Evolutionary conservation across 345 rosid genomes (phyloP).

Genomic region (Dipteronia sinensis): DNA sequence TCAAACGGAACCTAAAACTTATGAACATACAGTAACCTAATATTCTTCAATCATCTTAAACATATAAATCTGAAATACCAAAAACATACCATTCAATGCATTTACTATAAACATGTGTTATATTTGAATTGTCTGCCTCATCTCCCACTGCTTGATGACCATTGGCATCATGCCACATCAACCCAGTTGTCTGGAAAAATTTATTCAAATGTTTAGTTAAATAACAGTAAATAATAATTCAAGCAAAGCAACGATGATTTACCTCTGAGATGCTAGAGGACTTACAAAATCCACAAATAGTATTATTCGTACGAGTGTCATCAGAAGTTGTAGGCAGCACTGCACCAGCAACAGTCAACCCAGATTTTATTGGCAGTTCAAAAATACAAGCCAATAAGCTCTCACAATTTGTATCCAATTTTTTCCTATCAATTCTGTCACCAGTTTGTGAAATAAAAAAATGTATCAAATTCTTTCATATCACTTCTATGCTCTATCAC

Average conservation of each 20-base stretch:
- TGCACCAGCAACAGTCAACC: background rate
- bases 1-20: too few relatives aligned
- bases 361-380: constrained; percentile 12
- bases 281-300: constrained; percentile 75
- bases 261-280: constrained; percentile 61
- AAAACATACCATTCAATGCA: constrained; percentile 76
- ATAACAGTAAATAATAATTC: background rate
- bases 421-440: too few relatives aligned
- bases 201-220: background rate
- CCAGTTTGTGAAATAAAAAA: too few relatives aligned
- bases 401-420: background rate
- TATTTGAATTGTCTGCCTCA: constrained; percentile 41
- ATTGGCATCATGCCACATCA: constrained; percentile 62
- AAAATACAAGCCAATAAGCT: constrained; percentile 23
- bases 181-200: constrained; percentile 57
- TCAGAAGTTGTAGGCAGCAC: constrained; percentile 23
- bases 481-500: too few relatives aligned
- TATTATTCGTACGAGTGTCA: constrained; percentile 18
- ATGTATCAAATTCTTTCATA: too few relatives aligned
- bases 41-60: background rate
- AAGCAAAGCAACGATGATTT: constrained; percentile 4
- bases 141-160: constrained; percentile 56
- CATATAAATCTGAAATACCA: background rate
- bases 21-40: constrained; percentile 5
- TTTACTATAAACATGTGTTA: constrained; percentile 64